Evolutionary conservation across 1,284 basidiomycete species (phyloP).

Genomic region (Rhodotorula glutinis): DNA sequence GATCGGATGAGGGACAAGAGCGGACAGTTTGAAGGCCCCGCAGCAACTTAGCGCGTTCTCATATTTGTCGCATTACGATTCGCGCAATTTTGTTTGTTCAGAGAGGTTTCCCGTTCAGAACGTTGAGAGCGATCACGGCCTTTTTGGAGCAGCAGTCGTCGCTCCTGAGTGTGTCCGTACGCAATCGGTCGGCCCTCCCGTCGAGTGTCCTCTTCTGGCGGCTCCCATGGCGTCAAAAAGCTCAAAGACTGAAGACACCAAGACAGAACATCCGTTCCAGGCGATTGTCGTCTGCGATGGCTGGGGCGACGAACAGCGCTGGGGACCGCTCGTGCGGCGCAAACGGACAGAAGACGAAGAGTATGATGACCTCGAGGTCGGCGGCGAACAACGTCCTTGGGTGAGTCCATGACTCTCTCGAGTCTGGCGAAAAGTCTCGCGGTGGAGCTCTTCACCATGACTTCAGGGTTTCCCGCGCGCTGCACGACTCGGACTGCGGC

Average conservation of each 20-base stretch:
- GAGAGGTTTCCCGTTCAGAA: no score
- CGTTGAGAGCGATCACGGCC: no score
- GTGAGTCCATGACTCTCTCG: slow-evolving; percentile 14
- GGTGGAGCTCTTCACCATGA: no score
- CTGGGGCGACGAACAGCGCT: slow-evolving; percentile 40
- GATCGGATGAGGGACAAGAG: background rate
- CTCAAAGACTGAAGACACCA: slow-evolving; percentile 37
- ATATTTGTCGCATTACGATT: no score
- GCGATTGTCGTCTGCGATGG: slow-evolving; percentile 43
- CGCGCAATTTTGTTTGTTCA: no score
- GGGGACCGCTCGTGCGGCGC: slow-evolving; percentile 40
- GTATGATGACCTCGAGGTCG: slow-evolving; percentile 30
- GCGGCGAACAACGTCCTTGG: slow-evolving; percentile 40
- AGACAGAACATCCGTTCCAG: slow-evolving; percentile 41
- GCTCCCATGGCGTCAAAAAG: slow-evolving; percentile 23
- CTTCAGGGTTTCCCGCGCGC: no score
- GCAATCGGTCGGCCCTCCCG: no score
- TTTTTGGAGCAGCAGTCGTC: no score
- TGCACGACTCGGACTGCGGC: no score
- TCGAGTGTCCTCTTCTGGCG: background rate
- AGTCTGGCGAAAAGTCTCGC: background rate
- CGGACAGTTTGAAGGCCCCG: background rate
- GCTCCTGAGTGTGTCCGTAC: no score
- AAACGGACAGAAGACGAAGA: slow-evolving; percentile 35
- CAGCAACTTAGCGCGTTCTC: background rate